These are phyloP conservation scores for Cymbidium sinense DNA, from an alignment of 106 monocot species.

Conservation along the genomic window DNA sequence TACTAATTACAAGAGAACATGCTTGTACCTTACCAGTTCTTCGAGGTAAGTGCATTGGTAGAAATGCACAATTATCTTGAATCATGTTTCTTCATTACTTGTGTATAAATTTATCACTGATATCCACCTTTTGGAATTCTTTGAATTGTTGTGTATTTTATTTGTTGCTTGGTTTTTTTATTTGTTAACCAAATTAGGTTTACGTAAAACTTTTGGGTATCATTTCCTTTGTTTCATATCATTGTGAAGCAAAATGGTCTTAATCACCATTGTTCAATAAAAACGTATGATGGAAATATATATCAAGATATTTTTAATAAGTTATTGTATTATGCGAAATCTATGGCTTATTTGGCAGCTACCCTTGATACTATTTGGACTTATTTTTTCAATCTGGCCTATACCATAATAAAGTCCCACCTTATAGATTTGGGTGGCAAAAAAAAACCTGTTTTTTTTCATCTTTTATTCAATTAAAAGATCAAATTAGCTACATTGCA, in stretches of 20 bases:
- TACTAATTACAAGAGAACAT: constrained; percentile 91
- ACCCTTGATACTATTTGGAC: not conserved
- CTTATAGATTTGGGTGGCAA: no score
- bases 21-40: constrained; percentile 91
- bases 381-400: no score
- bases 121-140: not conserved
- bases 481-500: no score
- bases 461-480: not conserved
- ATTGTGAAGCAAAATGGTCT: not conserved
- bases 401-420: no score
- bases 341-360: not conserved
- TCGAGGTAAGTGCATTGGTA: constrained; percentile 45
- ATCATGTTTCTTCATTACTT: not conserved
- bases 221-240: not conserved
- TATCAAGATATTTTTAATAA: not conserved
- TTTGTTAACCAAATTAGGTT: not conserved
- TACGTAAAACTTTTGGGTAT: not conserved
- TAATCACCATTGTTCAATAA: not conserved
- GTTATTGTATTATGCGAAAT: not conserved
- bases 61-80: not conserved
- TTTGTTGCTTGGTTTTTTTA: not conserved
- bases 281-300: not conserved
- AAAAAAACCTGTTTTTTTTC: no score
- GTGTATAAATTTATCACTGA: not conserved
- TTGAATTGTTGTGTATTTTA: not conserved